Percentiles rank a stretch among this genome's conserved stretches.
These are phyloP conservation scores for Penicillium sp. DNA, from an alignment of 2,329 filamentous ascomycete species.

Conservation along the genomic window DNA sequence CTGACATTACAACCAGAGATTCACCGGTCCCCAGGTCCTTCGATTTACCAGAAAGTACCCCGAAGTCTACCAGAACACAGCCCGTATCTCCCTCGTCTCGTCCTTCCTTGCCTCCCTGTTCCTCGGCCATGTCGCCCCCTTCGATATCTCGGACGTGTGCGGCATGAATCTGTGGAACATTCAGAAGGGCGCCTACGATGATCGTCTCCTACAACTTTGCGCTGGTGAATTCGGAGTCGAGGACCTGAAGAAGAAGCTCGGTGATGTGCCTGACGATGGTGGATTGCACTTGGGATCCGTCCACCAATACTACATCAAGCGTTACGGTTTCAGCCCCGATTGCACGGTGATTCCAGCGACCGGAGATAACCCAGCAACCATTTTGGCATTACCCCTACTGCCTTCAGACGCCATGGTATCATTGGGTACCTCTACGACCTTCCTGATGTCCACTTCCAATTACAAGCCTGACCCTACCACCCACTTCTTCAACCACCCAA, in stretches of 20 bases:
- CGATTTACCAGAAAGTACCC: constrained; percentile 79
- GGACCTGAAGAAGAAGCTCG: constrained; percentile 74
- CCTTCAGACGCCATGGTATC: constrained; percentile 92
- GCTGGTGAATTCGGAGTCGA: constrained; percentile 64
- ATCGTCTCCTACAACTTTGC: constrained; percentile 71
- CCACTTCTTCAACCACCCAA: constrained; percentile 98
- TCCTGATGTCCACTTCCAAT: constrained; percentile 92
- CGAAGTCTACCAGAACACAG: constrained; percentile 74
- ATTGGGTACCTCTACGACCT: constrained; percentile 91
- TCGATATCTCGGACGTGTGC: constrained; percentile 92
- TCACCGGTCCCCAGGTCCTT: constrained; percentile 96
- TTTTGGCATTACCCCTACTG: constrained; percentile 82
- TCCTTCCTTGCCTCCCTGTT: constrained; percentile 93
- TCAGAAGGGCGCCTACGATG: constrained; percentile 68
- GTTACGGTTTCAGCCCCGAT: constrained; percentile 73
- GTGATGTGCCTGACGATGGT: constrained; percentile 75
- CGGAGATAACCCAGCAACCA: constrained; percentile 94
- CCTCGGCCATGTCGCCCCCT: constrained; percentile 78
- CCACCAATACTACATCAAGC: constrained; percentile 72
- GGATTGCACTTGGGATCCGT: constrained; percentile 75
- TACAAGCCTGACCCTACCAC: constrained; percentile 89
- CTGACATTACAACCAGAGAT: constrained; percentile 59
- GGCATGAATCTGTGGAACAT: constrained; percentile 98
- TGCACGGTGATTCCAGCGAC: constrained; percentile 85
- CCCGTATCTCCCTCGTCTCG: constrained; percentile 87